A percentile compares a stretch with the other conserved stretches of the same genome.
Evolutionary conservation across 176 grass and related monocot genomes (phyloP).

Genomic region (Oryza glaberrima): DNA sequence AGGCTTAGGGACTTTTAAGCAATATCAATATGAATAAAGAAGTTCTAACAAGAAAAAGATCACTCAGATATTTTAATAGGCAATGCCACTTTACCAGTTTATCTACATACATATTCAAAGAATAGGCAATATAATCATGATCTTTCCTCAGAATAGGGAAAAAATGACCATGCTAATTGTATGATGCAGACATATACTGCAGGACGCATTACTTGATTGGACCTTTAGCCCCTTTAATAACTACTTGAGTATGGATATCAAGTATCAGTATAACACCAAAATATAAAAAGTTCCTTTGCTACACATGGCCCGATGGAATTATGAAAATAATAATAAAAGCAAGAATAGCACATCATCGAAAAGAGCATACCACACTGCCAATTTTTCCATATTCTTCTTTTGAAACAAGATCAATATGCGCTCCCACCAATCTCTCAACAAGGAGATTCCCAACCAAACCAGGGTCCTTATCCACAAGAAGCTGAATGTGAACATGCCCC

Average conservation of each 20-base stretch:
- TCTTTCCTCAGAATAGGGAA: neutral
- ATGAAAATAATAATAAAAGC: neutral
- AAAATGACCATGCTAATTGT: neutral
- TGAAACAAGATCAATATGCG: constrained; percentile 90
- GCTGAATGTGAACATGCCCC: constrained; percentile 52
- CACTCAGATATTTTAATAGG: neutral
- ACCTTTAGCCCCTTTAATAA: neutral
- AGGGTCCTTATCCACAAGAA: constrained; percentile 81
- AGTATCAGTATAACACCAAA: neutral
- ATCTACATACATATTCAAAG: neutral
- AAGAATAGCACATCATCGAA: neutral
- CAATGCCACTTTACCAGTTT: neutral
- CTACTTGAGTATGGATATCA: neutral
- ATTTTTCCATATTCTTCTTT: constrained; percentile 94
- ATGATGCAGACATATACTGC: neutral
- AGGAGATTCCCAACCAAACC: constrained; percentile 96
- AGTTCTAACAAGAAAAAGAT: neutral
- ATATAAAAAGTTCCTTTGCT: neutral
- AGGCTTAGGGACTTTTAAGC: neutral
- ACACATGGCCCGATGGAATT: constrained; percentile 7
- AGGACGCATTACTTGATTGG: neutral
- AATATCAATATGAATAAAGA: neutral
- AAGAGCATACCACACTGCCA: constrained; percentile 73
- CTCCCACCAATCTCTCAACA: constrained; percentile 82
- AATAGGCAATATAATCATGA: constrained; percentile 4